Evolutionary conservation across 768 basidiomycete species (phyloP).

Genomic region (Suillus sp.): DNA sequence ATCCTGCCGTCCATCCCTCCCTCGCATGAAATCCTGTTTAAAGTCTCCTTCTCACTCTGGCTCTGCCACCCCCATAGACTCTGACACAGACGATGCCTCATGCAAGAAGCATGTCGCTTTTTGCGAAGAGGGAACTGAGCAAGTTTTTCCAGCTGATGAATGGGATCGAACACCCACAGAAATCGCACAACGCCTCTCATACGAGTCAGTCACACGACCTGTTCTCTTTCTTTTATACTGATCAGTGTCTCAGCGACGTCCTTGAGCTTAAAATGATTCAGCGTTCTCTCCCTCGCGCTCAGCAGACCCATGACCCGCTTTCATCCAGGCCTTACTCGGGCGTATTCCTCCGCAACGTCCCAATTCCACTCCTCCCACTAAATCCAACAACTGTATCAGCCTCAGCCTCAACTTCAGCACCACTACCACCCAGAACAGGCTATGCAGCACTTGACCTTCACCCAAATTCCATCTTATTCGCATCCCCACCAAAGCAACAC

Average conservation of each 20-base stretch:
- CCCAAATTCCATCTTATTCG: constrained; percentile 5
- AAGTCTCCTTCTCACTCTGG: constrained; percentile 22
- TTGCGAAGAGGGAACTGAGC: constrained; percentile 51
- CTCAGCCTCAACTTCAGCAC: neutral
- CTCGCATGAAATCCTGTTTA: constrained; percentile 21
- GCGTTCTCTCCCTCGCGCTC: constrained; percentile 59
- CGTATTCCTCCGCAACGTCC: constrained; percentile 53
- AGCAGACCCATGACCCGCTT: constrained; percentile 48
- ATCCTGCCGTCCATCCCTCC: constrained; percentile 15
- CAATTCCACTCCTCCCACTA: constrained; percentile 65
- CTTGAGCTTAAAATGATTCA: constrained; percentile 73
- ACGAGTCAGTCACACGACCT: constrained; percentile 54
- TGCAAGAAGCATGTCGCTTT: constrained; percentile 63
- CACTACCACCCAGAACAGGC: neutral
- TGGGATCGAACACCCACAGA: constrained; percentile 80
- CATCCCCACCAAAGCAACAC: neutral
- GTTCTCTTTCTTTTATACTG: constrained; percentile 1
- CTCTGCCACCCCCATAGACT: constrained; percentile 4
- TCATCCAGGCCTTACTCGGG: constrained; percentile 43
- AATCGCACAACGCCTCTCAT: constrained; percentile 60
- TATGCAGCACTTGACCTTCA: constrained; percentile 5
- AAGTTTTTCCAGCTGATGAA: constrained; percentile 69
- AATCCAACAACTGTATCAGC: constrained; percentile 28
- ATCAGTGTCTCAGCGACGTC: constrained; percentile 46
- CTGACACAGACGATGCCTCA: constrained; percentile 1